Conservation (phyloP, 805 yeast genomes). For the Candida koratica region DNA sequence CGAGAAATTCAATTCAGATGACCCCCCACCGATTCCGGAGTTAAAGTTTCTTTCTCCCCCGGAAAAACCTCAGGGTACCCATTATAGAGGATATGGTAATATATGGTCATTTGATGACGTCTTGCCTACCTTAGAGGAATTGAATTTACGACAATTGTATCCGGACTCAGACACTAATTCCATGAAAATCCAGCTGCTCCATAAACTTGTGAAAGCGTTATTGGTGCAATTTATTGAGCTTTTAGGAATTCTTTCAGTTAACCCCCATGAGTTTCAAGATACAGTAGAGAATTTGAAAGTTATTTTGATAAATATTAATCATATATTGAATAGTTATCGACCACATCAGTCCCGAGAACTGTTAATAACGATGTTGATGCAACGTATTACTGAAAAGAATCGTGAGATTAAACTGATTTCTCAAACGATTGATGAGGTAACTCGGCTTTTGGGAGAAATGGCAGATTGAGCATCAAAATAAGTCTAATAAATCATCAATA, state of each 20-base stretch:
- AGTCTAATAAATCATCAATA: conserved; percentile 36
- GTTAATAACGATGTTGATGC: conserved; percentile 66
- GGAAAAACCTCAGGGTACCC: conserved; percentile 51
- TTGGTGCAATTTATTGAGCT: conserved; percentile 78
- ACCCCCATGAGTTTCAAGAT: conserved; percentile 56
- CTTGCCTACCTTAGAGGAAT: conserved; percentile 67
- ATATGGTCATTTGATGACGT: conserved; percentile 81
- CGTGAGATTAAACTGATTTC: conserved; percentile 48
- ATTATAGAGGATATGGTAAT: conserved; percentile 85
- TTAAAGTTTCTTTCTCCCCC: conserved; percentile 66
- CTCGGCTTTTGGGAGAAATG: conserved; percentile 26
- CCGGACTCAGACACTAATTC: conserved; percentile 34
- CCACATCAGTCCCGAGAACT: conserved; percentile 95
- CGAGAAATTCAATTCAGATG: too few species aligned
- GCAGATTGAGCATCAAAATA: conserved; percentile 21
- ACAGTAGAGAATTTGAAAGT: conserved; percentile 78
- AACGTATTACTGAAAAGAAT: conserved; percentile 62
- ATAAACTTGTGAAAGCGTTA: conserved; percentile 73
- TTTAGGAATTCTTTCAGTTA: conserved; percentile 68
- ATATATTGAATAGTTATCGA: conserved; percentile 83
- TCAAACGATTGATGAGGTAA: conserved; percentile 37
- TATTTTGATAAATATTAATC: conserved; percentile 85
- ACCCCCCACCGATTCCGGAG: conserved; percentile 44
- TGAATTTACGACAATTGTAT: conserved; percentile 77
- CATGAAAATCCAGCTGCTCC: conserved; percentile 64